These are phyloP conservation scores for Spergularia bocconei DNA, from an alignment of 148 eudicot species.

Conservation along the genomic window DNA sequence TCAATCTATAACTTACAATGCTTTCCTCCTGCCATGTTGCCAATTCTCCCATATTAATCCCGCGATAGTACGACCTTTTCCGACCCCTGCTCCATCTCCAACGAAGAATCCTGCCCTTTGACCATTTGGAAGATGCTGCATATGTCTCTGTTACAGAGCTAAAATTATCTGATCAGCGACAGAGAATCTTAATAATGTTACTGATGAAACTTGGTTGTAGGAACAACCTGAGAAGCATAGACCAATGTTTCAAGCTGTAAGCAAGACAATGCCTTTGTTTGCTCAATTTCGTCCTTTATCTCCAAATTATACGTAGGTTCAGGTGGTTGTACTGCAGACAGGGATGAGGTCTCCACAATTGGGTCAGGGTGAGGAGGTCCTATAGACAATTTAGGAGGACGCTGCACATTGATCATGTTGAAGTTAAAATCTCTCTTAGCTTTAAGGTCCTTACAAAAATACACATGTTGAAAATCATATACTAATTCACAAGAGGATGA, in stretches of 20 bases:
- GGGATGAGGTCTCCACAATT: conserved; percentile 89
- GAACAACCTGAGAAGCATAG: conserved; percentile 91
- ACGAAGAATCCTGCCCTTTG: conserved; percentile 91
- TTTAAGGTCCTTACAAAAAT: neutral
- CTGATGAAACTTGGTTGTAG: conserved; percentile 6
- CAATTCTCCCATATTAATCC: conserved; percentile 98
- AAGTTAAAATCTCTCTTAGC: conserved; percentile 16
- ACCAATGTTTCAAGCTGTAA: conserved; percentile 95
- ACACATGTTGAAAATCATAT: neutral
- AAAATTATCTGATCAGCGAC: conserved; percentile 20
- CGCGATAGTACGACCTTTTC: conserved; percentile 99
- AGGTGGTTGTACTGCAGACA: conserved; percentile 98
- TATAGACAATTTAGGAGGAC: conserved; percentile 82
- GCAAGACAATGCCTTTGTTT: conserved; percentile 72
- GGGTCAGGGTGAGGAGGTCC: conserved; percentile 99
- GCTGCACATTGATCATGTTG: conserved; percentile 46
- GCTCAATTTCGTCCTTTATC: conserved; percentile 68
- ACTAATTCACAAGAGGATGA: neutral
- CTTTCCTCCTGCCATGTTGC: conserved; percentile 86
- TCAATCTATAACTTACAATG: conserved; percentile 60
- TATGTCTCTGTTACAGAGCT: conserved; percentile 68
- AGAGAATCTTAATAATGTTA: conserved; percentile 7
- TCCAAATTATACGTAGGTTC: conserved; percentile 87
- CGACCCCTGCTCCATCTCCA: conserved; percentile 99
- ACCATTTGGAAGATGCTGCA: conserved; percentile 84